These are phyloP conservation scores for Bimuria novae-zelandiae DNA, from an alignment of 2,329 filamentous ascomycete species.

Conservation along the genomic window DNA sequence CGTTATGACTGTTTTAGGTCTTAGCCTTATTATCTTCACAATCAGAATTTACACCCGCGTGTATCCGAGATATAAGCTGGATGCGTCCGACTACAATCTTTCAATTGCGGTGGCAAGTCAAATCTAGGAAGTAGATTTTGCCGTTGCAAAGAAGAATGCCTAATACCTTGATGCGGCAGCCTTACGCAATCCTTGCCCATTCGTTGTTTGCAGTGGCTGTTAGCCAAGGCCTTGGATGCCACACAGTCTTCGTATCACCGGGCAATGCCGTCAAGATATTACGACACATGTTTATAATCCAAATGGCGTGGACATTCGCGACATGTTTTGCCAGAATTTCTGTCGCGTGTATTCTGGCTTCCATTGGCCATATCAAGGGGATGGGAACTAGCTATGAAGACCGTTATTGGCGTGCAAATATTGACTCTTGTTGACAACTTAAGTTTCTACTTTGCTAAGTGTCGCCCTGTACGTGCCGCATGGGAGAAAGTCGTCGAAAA, in stretches of 20 bases:
- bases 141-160: neutral
- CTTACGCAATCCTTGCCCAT: neutral
- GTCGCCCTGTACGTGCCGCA: neutral
- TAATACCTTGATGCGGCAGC: neutral
- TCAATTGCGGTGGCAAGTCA: neutral
- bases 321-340: neutral
- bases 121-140: neutral
- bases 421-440: neutral
- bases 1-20: neutral
- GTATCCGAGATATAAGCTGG: neutral
- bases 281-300: neutral
- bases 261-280: neutral
- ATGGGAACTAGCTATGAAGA: neutral
- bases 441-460: neutral
- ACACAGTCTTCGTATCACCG: neutral
- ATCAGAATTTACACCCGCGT: neutral
- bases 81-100: neutral
- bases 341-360: neutral
- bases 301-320: neutral
- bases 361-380: neutral
- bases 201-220: neutral
- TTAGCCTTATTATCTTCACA: neutral
- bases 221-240: neutral
- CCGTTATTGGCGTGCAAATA: neutral
- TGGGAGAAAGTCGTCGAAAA: neutral